Conservation (phyloP, 192 early-diverging fungal species). For the Glomus cerebriforme region DNA sequence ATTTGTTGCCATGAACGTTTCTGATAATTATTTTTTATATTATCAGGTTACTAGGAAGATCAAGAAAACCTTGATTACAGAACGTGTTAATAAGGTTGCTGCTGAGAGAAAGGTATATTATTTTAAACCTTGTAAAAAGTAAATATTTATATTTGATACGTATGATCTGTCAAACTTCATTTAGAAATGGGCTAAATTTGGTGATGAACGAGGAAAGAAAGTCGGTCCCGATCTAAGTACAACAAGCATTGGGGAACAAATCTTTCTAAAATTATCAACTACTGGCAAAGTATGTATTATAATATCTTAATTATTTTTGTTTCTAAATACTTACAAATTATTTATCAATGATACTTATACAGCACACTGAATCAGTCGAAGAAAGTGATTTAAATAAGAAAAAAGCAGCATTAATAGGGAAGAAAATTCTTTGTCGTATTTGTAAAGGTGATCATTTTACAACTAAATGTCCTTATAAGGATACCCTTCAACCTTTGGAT, state of each 20-base stretch:
- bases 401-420: slow-evolving; percentile 60
- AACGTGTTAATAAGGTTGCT: slow-evolving; percentile 84
- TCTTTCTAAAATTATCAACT: slow-evolving; percentile 81
- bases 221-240: slow-evolving; percentile 87
- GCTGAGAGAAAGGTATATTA: slow-evolving; percentile 78
- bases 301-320: not conserved
- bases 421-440: slow-evolving; percentile 90
- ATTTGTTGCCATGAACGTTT: not conserved
- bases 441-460: slow-evolving; percentile 98
- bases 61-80: slow-evolving; percentile 73
- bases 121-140: not conserved
- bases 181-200: slow-evolving; percentile 90
- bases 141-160: not conserved
- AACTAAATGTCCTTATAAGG: slow-evolving; percentile 97
- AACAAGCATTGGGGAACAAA: slow-evolving; percentile 86
- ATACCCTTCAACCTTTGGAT: slow-evolving; percentile 81
- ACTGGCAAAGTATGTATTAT: slow-evolving; percentile 56
- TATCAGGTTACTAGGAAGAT: slow-evolving; percentile 77
- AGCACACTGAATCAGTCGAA: slow-evolving; percentile 59
- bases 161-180: not conserved
- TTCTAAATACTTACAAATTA: not conserved
- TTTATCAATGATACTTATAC: not conserved
- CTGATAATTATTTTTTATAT: not conserved
- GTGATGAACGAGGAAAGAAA: slow-evolving; percentile 73
- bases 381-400: slow-evolving; percentile 65